Evolutionary conservation across 345 rosid genomes (phyloP).

Genomic region (Euphorbia lathyris): DNA sequence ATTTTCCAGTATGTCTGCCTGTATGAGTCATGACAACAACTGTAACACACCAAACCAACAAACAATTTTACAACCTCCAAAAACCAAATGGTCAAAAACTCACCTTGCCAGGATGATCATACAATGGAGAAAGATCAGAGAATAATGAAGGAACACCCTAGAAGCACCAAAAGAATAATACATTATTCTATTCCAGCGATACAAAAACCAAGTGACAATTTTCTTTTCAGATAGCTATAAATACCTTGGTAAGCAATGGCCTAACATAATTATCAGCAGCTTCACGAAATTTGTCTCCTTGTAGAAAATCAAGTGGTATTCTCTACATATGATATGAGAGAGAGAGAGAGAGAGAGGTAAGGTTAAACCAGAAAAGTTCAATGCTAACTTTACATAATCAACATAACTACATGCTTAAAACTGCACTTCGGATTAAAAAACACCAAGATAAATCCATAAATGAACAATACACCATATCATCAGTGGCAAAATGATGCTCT

Average conservation of each 20-base stretch:
- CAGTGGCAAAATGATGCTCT: background rate
- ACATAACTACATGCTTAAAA: background rate
- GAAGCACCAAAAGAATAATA: conserved; percentile 16
- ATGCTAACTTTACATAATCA: background rate
- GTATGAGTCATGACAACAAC: conserved; percentile 17
- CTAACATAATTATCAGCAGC: conserved; percentile 75
- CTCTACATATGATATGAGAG: conserved; percentile 69
- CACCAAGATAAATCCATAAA: background rate
- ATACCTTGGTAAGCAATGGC: conserved; percentile 87
- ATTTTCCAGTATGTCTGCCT: conserved; percentile 88
- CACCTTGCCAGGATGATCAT: conserved; percentile 82
- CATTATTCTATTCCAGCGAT: conserved; percentile 12
- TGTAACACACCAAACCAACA: conserved; percentile 6
- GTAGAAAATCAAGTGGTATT: conserved; percentile 95
- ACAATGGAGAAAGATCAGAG: conserved; percentile 92
- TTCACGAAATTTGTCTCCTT: conserved; percentile 70
- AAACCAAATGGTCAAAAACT: conserved; percentile 20
- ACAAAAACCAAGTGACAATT: conserved; percentile 5
- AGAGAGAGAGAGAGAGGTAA: background rate
- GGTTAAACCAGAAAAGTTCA: background rate
- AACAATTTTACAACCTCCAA: conserved; percentile 8
- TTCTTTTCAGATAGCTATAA: conserved; percentile 2
- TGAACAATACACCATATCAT: background rate
- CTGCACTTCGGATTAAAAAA: background rate
- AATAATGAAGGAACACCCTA: conserved; percentile 98